Conservation (phyloP, 2,329 filamentous ascomycete species). For the Penicillium sp. region DNA sequence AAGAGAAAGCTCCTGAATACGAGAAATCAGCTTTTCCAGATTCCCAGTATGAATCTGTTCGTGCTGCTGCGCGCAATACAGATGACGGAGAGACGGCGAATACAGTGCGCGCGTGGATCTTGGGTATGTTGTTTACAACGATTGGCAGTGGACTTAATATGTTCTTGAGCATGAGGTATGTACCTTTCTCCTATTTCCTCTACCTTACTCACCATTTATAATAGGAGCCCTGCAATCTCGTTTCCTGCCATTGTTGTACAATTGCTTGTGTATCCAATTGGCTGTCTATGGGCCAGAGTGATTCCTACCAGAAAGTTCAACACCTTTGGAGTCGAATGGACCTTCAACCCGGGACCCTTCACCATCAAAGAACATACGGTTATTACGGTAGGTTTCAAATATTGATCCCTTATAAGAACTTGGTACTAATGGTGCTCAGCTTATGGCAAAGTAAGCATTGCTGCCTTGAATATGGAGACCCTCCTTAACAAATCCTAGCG, state of each 20-base stretch:
- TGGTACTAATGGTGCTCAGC: constrained; percentile 1
- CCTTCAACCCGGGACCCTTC: constrained; percentile 38
- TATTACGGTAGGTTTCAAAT: constrained; percentile 41
- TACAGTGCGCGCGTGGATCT: constrained; percentile 61
- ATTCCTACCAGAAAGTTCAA: constrained; percentile 34
- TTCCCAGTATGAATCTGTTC: constrained; percentile 62
- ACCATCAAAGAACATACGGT: constrained; percentile 44
- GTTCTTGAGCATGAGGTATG: constrained; percentile 52
- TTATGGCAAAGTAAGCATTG: constrained; percentile 19
- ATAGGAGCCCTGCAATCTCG: constrained; percentile 48
- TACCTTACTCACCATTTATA: not conserved
- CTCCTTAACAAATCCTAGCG: constrained; percentile 9
- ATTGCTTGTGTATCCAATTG: constrained; percentile 56
- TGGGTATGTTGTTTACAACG: constrained; percentile 57
- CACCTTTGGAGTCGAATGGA: constrained; percentile 34
- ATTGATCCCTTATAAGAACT: not conserved
- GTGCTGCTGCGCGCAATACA: constrained; percentile 62
- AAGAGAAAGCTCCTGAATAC: constrained; percentile 58
- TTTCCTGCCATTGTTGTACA: constrained; percentile 60
- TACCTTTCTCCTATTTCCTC: not conserved
- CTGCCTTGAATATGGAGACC: not conserved
- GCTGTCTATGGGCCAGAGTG: constrained; percentile 33
- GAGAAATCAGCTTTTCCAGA: constrained; percentile 52
- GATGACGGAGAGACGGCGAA: constrained; percentile 61
- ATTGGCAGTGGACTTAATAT: constrained; percentile 59